Conservation (phyloP, 2,329 filamentous ascomycete species). For the Colletotrichum euphorbiae region DNA sequence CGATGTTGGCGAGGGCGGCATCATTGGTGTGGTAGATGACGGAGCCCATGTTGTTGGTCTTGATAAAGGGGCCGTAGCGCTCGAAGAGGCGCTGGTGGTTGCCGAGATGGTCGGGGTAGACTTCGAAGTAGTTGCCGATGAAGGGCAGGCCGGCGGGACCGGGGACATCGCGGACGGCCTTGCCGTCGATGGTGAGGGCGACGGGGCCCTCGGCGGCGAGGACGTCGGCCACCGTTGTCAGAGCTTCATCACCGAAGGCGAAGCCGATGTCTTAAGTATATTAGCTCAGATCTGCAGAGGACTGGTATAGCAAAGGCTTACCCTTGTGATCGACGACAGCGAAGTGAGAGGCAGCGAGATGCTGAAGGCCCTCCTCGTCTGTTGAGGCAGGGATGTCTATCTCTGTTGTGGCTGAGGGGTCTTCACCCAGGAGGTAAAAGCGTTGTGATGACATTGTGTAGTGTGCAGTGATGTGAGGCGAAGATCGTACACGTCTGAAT, state of each 20-base stretch:
- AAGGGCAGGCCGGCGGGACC: conserved; percentile 61
- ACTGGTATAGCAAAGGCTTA: conserved; percentile 38
- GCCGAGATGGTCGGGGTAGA: conserved; percentile 68
- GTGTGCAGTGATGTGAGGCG: background rate
- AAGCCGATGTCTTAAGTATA: conserved; percentile 53
- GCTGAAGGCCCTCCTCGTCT: conserved; percentile 53
- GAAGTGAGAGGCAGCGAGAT: conserved; percentile 56
- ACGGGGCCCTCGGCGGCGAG: conserved; percentile 49
- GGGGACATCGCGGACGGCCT: conserved; percentile 60
- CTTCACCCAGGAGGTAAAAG: conserved; percentile 58
- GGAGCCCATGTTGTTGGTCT: conserved; percentile 64
- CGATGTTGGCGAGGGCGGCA: conserved; percentile 57
- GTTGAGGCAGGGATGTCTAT: conserved; percentile 51
- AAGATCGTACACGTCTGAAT: background rate
- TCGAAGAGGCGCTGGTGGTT: conserved; percentile 67
- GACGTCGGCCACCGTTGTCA: conserved; percentile 51
- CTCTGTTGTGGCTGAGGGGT: conserved; percentile 49
- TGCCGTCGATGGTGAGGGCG: conserved; percentile 61
- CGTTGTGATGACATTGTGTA: conserved; percentile 50
- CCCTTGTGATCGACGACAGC: conserved; percentile 56
- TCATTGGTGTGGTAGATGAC: conserved; percentile 63
- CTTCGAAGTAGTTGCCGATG: conserved; percentile 66
- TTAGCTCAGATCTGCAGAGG: background rate
- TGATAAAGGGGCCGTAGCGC: conserved; percentile 63
- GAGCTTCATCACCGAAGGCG: conserved; percentile 45